A percentile compares a stretch with the other conserved stretches of the same genome.
Conservation (phyloP, 345 rosid genomes). For the Passiflora organensis region DNA sequence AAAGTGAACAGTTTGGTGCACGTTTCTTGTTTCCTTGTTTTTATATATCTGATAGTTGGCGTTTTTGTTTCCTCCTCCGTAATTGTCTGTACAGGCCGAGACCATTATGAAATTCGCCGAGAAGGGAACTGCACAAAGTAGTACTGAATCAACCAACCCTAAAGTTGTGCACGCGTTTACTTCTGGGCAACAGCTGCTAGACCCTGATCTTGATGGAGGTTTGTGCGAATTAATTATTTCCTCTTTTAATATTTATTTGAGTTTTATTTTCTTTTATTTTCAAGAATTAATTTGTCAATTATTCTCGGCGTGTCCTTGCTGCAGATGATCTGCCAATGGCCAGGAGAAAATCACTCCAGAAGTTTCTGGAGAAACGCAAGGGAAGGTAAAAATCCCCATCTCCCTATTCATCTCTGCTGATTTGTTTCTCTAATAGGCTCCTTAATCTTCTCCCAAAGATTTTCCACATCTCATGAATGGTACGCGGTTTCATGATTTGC, state of each 20-base stretch:
- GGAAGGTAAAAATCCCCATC: constrained; percentile 48
- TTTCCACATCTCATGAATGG: not conserved
- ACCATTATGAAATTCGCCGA: constrained; percentile 52
- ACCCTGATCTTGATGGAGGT: constrained; percentile 55
- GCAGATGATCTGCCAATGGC: constrained; percentile 78
- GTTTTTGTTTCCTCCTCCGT: no score
- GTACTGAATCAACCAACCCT: constrained; percentile 23
- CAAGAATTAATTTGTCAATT: not conserved
- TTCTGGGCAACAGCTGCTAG: constrained; percentile 36
- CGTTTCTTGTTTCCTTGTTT: not conserved
- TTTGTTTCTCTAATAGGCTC: no score
- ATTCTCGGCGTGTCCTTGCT: no score
- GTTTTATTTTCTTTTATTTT: not conserved
- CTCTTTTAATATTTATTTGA: not conserved
- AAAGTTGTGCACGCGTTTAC: constrained; percentile 14
- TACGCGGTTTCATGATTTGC: constrained; percentile 15
- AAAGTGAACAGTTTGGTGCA: not conserved
- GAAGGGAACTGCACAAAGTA: constrained; percentile 31
- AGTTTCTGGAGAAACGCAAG: constrained; percentile 86
- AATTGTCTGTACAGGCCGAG: constrained; percentile 40
- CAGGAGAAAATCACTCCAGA: constrained; percentile 67
- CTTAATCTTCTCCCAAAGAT: no score
- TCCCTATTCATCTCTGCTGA: not conserved
- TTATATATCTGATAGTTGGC: no score
- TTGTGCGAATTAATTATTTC: constrained; percentile 3